Percentiles rank a stretch among this genome's conserved stretches.
Conservation (phyloP, 352 stramenopile genomes). For the Globisporangium recalcitrans region DNA sequence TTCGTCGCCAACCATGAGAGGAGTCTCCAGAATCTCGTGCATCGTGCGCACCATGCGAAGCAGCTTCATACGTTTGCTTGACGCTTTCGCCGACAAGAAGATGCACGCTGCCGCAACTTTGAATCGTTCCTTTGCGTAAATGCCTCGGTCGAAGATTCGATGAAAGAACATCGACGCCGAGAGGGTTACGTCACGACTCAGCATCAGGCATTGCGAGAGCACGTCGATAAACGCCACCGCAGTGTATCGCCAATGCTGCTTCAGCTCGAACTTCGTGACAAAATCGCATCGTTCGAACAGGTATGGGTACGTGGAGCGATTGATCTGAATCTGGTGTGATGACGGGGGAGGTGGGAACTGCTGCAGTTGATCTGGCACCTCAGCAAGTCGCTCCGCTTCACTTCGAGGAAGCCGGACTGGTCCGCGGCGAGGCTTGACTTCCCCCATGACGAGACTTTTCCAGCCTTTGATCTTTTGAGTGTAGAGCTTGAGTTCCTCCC, state of each 20-base stretch:
- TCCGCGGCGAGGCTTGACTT: slow-evolving; percentile 56
- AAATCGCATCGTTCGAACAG: slow-evolving; percentile 71
- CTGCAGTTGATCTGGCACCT: slow-evolving; percentile 65
- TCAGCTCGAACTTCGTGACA: slow-evolving; percentile 49
- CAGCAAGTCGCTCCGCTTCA: slow-evolving; percentile 59
- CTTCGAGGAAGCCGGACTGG: slow-evolving; percentile 47
- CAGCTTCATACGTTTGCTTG: slow-evolving; percentile 85
- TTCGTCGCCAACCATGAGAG: slow-evolving; percentile 66
- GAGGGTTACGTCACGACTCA: slow-evolving; percentile 64
- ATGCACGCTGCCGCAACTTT: slow-evolving; percentile 81
- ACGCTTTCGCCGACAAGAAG: slow-evolving; percentile 76
- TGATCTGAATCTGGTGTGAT: slow-evolving; percentile 44
- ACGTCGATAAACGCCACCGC: slow-evolving; percentile 79
- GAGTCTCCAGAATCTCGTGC: slow-evolving; percentile 78
- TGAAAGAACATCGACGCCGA: slow-evolving; percentile 80
- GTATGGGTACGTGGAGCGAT: slow-evolving; percentile 68
- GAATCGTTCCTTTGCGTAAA: slow-evolving; percentile 73
- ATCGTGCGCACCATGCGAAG: slow-evolving; percentile 82
- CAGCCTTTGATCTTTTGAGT: slow-evolving; percentile 70
- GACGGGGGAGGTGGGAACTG: slow-evolving; percentile 61
- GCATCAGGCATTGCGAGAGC: slow-evolving; percentile 54
- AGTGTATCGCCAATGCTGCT: slow-evolving; percentile 82
- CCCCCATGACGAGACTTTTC: slow-evolving; percentile 68
- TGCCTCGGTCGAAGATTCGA: slow-evolving; percentile 71
- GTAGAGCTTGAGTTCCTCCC: slow-evolving; percentile 82